Evolutionary conservation across 163 green algal genomes (phyloP).

Genomic region (Scenedesmus sp.): DNA sequence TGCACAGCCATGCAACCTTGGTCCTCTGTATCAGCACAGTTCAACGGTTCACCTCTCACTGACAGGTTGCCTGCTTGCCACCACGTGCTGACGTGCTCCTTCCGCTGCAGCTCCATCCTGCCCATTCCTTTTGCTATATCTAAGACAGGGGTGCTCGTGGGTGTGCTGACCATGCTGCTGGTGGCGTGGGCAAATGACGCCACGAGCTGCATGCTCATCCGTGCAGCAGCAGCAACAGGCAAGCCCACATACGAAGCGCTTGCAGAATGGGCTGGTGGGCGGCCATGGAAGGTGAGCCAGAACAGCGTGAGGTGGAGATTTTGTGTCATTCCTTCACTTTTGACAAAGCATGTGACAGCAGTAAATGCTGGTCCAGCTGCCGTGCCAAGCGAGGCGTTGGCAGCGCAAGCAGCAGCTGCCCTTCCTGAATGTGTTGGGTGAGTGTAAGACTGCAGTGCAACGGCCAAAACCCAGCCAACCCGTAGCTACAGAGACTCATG

Average conservation of each 20-base stretch:
- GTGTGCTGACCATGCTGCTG: constrained; percentile 62
- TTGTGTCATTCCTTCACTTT: too few relatives aligned
- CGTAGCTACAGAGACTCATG: too few relatives aligned
- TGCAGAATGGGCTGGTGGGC: constrained; percentile 75
- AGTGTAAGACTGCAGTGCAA: background rate
- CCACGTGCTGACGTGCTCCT: background rate
- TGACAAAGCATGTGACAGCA: background rate
- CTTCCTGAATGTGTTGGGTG: too few relatives aligned
- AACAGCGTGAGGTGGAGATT: background rate
- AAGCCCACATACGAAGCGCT: constrained; percentile 80
- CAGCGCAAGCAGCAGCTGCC: background rate
- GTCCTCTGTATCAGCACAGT: too few relatives aligned
- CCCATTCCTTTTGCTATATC: constrained; percentile 75
- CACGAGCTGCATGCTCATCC: constrained; percentile 77
- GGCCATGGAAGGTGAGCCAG: constrained; percentile 64
- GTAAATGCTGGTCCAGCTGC: too few relatives aligned
- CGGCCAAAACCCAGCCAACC: background rate
- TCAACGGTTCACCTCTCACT: background rate
- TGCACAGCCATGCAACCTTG: too few relatives aligned
- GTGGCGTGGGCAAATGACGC: constrained; percentile 74
- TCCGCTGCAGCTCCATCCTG: constrained; percentile 70
- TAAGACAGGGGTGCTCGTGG: constrained; percentile 67
- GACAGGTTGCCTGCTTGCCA: background rate
- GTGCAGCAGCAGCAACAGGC: constrained; percentile 62
- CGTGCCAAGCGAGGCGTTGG: too few relatives aligned